Evolutionary conservation across 306 rosid species (phyloP).

Genomic region (Alnus glutinosa): DNA sequence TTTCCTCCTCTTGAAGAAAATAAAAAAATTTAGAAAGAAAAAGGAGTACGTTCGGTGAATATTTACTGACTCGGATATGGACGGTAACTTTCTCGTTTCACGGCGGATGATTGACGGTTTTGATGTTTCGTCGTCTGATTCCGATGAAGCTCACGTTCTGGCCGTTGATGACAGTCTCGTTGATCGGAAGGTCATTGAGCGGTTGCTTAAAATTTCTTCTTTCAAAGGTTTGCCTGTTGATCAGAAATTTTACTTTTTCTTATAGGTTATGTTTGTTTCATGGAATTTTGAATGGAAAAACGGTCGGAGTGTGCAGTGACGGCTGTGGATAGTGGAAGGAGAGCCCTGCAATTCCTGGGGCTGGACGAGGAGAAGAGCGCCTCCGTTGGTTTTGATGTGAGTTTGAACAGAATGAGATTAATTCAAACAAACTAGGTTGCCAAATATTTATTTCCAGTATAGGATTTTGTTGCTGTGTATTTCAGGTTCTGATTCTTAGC

Average conservation of each 20-base stretch:
- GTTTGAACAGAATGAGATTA: constrained; percentile 7
- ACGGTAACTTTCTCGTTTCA: constrained; percentile 50
- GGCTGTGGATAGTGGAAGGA: constrained; percentile 87
- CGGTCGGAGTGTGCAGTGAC: constrained; percentile 53
- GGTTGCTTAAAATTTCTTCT: constrained; percentile 70
- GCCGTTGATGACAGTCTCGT: constrained; percentile 96
- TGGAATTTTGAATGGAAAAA: constrained; percentile 14
- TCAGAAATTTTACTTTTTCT: neutral
- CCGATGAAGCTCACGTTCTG: constrained; percentile 78
- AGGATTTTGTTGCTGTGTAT: neutral
- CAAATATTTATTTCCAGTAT: neutral
- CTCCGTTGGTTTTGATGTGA: constrained; percentile 64
- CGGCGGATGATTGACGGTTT: constrained; percentile 40
- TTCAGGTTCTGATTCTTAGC: constrained; percentile 16
- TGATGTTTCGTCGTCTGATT: constrained; percentile 30
- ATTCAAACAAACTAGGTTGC: neutral
- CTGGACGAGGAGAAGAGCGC: constrained; percentile 62
- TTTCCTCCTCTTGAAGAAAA: constrained; percentile 10
- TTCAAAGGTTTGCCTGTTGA: constrained; percentile 59
- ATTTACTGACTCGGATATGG: constrained; percentile 22
- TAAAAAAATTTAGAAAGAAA: neutral
- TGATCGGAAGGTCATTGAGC: constrained; percentile 88
- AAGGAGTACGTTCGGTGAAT: neutral
- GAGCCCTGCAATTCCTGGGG: constrained; percentile 88
- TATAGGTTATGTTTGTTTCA: neutral